A percentile compares a stretch with the other conserved stretches of the same genome.
These are phyloP conservation scores for Podochytrium sp. DNA, from an alignment of 192 early-diverging fungal genomes.

Conservation along the genomic window DNA sequence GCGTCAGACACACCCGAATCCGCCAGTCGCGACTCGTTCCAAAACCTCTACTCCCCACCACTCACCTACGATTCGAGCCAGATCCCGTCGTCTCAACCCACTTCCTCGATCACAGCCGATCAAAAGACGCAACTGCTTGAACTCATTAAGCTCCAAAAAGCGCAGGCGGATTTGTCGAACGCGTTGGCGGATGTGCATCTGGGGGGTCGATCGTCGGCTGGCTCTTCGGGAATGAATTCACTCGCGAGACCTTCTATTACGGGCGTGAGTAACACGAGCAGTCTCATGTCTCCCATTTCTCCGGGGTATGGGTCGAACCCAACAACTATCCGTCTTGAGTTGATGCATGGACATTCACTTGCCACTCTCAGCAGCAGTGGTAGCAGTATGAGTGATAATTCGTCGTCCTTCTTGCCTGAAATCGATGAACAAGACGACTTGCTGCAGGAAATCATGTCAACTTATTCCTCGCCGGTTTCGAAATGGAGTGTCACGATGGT, in stretches of 20 bases:
- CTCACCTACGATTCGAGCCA: background rate
- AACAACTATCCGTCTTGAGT: background rate
- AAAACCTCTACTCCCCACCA: background rate
- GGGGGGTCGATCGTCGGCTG: no score
- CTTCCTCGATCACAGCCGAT: background rate
- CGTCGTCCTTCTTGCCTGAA: background rate
- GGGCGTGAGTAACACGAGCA: background rate
- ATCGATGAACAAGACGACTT: no score
- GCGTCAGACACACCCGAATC: background rate
- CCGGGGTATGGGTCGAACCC: background rate
- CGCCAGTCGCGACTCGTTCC: background rate
- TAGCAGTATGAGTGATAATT: background rate
- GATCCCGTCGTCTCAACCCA: background rate
- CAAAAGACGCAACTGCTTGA: background rate
- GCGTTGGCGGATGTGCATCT: background rate
- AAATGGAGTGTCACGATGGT: conserved; percentile 5
- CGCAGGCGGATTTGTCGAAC: background rate
- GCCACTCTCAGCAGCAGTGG: background rate
- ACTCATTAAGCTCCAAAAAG: conserved; percentile 1
- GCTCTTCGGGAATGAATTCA: background rate
- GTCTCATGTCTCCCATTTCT: background rate
- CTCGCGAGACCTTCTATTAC: background rate
- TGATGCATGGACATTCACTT: background rate
- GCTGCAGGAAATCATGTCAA: background rate
- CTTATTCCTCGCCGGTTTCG: background rate